These are phyloP conservation scores for Aspergillus brunneoviolaceus DNA, from an alignment of 2,329 filamentous ascomycete genomes.

Conservation along the genomic window DNA sequence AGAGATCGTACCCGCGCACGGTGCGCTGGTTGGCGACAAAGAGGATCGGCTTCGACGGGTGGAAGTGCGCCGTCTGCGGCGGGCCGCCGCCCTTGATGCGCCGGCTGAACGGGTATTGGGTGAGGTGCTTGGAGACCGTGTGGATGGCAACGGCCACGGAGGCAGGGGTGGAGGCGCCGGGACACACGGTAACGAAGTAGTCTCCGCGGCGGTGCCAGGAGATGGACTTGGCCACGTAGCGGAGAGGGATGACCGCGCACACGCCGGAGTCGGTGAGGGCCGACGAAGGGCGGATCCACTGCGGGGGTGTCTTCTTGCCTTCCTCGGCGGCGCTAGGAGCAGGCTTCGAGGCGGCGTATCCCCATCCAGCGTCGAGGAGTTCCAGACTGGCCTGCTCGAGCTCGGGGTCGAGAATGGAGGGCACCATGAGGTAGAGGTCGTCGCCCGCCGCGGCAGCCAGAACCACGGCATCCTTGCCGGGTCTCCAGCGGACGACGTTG, in stretches of 20 bases:
- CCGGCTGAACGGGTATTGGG: slow-evolving; percentile 87
- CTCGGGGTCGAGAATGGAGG: slow-evolving; percentile 68
- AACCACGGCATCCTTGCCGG: slow-evolving; percentile 74
- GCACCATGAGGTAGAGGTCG: slow-evolving; percentile 80
- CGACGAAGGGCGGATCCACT: slow-evolving; percentile 77
- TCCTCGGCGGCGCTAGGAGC: slow-evolving; percentile 50
- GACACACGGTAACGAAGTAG: slow-evolving; percentile 89
- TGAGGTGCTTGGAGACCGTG: slow-evolving; percentile 90
- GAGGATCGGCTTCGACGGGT: slow-evolving; percentile 87
- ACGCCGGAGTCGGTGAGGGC: slow-evolving; percentile 74
- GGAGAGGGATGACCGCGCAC: slow-evolving; percentile 75
- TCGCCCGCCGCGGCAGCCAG: slow-evolving; percentile 83
- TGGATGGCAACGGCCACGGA: slow-evolving; percentile 80
- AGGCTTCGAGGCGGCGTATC: slow-evolving; percentile 70
- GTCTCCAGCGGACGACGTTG: slow-evolving; percentile 85
- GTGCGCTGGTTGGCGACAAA: slow-evolving; percentile 94
- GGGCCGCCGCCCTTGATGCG: slow-evolving; percentile 68
- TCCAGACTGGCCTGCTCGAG: slow-evolving; percentile 72
- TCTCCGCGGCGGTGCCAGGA: slow-evolving; percentile 93
- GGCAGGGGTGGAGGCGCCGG: slow-evolving; percentile 53
- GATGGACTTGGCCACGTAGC: slow-evolving; percentile 79
- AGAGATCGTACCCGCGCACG: slow-evolving; percentile 90
- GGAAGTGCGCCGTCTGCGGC: slow-evolving; percentile 88
- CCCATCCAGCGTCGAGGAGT: slow-evolving; percentile 84
- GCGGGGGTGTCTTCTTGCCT: slow-evolving; percentile 71